Base-by-base conservation (phyloP, 345 rosid genomes). In the Combretum micranthum region DNA sequence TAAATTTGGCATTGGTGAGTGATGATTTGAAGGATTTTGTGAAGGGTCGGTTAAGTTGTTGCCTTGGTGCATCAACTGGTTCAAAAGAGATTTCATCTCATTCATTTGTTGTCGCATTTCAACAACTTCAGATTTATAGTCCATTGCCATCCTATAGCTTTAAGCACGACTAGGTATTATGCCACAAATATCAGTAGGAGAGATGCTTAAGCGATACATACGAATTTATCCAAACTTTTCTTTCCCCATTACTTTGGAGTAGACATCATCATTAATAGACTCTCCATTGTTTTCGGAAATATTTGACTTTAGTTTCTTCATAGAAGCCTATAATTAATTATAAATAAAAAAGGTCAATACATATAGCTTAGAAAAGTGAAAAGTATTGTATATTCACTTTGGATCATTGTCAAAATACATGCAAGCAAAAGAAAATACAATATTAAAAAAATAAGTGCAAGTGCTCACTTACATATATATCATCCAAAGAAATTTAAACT, bases 241-340 rank as follows among this genome's bases (percentile, higher is more conserved):
- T 53, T 25, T 53, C 15, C 44, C 57, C 57, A 53, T 53, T 22
- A 53, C 43, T 53, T 53, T 14, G 9, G 57, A 20, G 57, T 25
- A 53, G 12, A 53, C 43, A 53, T 53, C 44, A 53, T 25, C 2
- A 22, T 13, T 19, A 53, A 25, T 25, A 7, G 32, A 0, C 3
- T 25, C 6, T 26, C 45, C 57, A 54, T 18, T 32, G 39, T 32
- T 32, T 32, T 32, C 10, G 5, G 9, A 1, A 7, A 11, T 7
- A 5, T 32, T 32, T 5, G 39, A 32, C 0, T 2, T 50, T 25
- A 18, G 5, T 50, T 18, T 8, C 57, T 14, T 20, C n/a, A 14
- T 19, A 1, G 13, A 20, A 53, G 17, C 57, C 57, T 15, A 23
- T n/a, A 20, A 26, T 25, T 25, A 7, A 25, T 25, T 25, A 25